Conservation (phyloP, 1,139 yeast species). For the Candida dubliniensis region DNA sequence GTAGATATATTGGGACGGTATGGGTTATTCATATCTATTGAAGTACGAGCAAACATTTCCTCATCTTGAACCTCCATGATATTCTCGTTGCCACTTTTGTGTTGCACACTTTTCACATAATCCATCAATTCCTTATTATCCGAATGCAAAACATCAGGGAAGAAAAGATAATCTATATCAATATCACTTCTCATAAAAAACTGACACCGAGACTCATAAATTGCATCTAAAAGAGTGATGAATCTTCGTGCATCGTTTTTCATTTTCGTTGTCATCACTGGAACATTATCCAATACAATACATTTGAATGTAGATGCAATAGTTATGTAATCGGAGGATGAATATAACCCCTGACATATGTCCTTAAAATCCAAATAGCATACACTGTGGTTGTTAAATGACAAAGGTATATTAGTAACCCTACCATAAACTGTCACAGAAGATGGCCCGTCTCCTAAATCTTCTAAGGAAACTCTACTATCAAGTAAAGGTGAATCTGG, state of each 20-base stretch:
- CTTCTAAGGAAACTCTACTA: slow-evolving; percentile 17
- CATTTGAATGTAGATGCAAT: slow-evolving; percentile 60
- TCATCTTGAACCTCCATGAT: slow-evolving; percentile 55
- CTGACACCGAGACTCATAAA: slow-evolving; percentile 67
- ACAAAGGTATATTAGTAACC: slow-evolving; percentile 45
- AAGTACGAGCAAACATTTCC: slow-evolving; percentile 68
- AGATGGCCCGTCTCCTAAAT: slow-evolving; percentile 26
- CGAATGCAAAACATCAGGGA: slow-evolving; percentile 46
- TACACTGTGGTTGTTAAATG: slow-evolving; percentile 32
- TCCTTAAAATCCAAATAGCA: slow-evolving; percentile 55
- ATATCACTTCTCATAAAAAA: slow-evolving; percentile 52
- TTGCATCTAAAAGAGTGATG: slow-evolving; percentile 65
- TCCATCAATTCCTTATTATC: slow-evolving; percentile 18
- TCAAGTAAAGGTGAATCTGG: slow-evolving; percentile 13
- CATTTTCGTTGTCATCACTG: slow-evolving; percentile 55
- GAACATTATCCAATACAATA: slow-evolving; percentile 60
- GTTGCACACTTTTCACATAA: slow-evolving; percentile 16
- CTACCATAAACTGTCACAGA: slow-evolving; percentile 58
- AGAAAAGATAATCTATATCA: slow-evolving; percentile 53
- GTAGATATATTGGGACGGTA: slow-evolving; percentile 69
- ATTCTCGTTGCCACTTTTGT: slow-evolving; percentile 17
- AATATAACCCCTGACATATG: slow-evolving; percentile 58
- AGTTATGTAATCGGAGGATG: slow-evolving; percentile 71
- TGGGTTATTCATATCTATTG: slow-evolving; percentile 60
- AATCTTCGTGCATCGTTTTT: slow-evolving; percentile 70